Conservation (phyloP, 1,284 basidiomycete genomes). For the Abortiporus biennis region DNA sequence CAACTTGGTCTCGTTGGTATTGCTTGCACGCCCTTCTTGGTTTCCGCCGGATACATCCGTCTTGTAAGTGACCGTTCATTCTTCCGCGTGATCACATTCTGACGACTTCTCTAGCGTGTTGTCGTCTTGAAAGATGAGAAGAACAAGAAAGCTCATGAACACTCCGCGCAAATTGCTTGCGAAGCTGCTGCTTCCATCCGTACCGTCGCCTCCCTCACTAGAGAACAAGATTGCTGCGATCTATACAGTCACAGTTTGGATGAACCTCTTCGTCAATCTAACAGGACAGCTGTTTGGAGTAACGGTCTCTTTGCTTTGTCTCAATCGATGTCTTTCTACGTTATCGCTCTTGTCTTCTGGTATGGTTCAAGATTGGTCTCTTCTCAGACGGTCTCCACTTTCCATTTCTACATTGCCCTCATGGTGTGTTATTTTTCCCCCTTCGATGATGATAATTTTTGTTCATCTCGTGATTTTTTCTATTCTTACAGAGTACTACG, state of each 20-base stretch:
- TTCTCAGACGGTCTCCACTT: slow-evolving; percentile 48
- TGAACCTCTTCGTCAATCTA: slow-evolving; percentile 62
- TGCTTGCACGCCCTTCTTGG: slow-evolving; percentile 80
- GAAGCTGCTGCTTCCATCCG: slow-evolving; percentile 93
- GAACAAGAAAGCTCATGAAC: slow-evolving; percentile 82
- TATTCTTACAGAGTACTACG: slow-evolving; percentile 45
- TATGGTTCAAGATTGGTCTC: slow-evolving; percentile 73
- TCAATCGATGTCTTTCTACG: slow-evolving; percentile 76
- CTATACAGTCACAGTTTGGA: slow-evolving; percentile 74
- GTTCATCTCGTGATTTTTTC: slow-evolving; percentile 1
- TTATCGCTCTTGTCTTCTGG: slow-evolving; percentile 87
- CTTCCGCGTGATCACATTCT: neutral
- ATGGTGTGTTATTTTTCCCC: slow-evolving; percentile 54
- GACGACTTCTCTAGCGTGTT: slow-evolving; percentile 43
- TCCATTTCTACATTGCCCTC: slow-evolving; percentile 79
- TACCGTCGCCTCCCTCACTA: slow-evolving; percentile 89
- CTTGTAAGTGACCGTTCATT: slow-evolving; percentile 30
- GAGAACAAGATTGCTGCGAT: slow-evolving; percentile 72
- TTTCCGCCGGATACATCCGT: slow-evolving; percentile 88
- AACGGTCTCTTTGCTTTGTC: slow-evolving; percentile 77
- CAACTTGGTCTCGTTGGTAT: slow-evolving; percentile 74
- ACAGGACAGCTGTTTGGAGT: slow-evolving; percentile 62
- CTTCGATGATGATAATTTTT: neutral
- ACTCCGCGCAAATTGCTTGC: slow-evolving; percentile 86
- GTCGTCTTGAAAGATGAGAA: slow-evolving; percentile 83